phyloP scores from a whole-genome alignment of 2,329 filamentous ascomycete genomes.

The Cercospora brassicicola region DNA sequence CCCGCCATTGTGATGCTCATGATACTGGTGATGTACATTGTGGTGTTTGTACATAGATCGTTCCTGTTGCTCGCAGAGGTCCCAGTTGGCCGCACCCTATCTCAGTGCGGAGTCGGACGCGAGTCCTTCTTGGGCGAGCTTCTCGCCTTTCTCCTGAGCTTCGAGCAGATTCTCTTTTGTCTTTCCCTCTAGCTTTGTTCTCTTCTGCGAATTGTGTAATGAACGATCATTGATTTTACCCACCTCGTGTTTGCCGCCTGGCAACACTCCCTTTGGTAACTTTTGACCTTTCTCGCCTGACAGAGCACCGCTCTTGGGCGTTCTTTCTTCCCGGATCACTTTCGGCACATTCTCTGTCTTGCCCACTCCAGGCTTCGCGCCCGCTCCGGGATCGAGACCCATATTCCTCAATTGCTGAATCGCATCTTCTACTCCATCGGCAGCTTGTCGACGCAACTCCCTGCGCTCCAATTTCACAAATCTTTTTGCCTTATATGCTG shows the following conservation, averaged over 20 bases:
- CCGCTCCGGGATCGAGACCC: slow-evolving; percentile 35
- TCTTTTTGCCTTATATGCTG: slow-evolving; percentile 56
- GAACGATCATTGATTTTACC: slow-evolving; percentile 35
- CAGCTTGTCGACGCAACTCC: slow-evolving; percentile 33
- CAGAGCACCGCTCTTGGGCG: slow-evolving; percentile 27
- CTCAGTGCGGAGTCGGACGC: slow-evolving; percentile 22
- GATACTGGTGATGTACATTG: not conserved
- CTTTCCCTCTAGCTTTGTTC: slow-evolving; percentile 32
- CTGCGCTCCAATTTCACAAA: slow-evolving; percentile 56
- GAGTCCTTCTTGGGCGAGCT: slow-evolving; percentile 26
- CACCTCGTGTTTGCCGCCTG: slow-evolving; percentile 35
- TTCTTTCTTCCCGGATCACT: slow-evolving; percentile 25
- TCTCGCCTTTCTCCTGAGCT: slow-evolving; percentile 32
- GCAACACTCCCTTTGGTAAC: slow-evolving; percentile 37
- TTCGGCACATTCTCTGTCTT: slow-evolving; percentile 31
- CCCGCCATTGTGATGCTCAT: not conserved
- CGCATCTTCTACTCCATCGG: slow-evolving; percentile 34
- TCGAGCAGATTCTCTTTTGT: slow-evolving; percentile 31
- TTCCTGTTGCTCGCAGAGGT: not conserved
- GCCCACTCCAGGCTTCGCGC: slow-evolving; percentile 33
- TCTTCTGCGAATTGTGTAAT: slow-evolving; percentile 33
- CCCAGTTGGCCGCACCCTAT: slow-evolving; percentile 3
- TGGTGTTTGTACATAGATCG: not conserved
- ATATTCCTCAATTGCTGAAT: slow-evolving; percentile 31
- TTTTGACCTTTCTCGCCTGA: slow-evolving; percentile 38